Percentiles rank a stretch among this genome's conserved stretches.
These are phyloP conservation scores for Tetrahymena borealis DNA, from an alignment of 73 alveolate genomes.

Conservation along the genomic window DNA sequence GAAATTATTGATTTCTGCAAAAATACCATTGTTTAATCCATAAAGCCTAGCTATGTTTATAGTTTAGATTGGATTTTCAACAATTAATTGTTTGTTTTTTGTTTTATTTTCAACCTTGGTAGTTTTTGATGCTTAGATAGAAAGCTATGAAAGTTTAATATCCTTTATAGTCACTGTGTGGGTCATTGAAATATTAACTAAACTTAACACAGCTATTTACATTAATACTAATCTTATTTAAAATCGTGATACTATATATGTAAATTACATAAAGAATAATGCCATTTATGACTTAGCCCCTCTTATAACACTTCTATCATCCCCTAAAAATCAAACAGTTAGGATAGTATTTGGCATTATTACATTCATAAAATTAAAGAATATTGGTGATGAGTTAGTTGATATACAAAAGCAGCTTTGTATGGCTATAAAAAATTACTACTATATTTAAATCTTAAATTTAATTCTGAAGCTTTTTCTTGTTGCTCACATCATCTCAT, in stretches of 20 bases:
- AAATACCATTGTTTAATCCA: not conserved
- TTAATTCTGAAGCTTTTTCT: not conserved
- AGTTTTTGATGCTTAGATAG: not conserved
- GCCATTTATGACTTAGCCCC: not conserved
- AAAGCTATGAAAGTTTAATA: not conserved
- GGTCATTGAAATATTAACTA: not conserved
- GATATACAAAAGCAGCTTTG: not conserved
- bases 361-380: not conserved
- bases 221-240: not conserved
- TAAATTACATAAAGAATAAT: not conserved
- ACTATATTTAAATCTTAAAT: not conserved
- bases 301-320: not conserved
- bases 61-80: not conserved
- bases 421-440: not conserved
- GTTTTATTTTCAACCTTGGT: not conserved
- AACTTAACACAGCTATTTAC: not conserved
- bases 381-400: not conserved
- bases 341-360: not conserved
- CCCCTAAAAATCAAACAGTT: not conserved
- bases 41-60: not conserved
- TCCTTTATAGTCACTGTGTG: not conserved
- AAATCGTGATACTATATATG: not conserved
- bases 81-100: not conserved
- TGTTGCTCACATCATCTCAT: not conserved
- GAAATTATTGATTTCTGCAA: not conserved